Conservation (phyloP, 257 asterid genomes). For the Scutellaria baicalensis region DNA sequence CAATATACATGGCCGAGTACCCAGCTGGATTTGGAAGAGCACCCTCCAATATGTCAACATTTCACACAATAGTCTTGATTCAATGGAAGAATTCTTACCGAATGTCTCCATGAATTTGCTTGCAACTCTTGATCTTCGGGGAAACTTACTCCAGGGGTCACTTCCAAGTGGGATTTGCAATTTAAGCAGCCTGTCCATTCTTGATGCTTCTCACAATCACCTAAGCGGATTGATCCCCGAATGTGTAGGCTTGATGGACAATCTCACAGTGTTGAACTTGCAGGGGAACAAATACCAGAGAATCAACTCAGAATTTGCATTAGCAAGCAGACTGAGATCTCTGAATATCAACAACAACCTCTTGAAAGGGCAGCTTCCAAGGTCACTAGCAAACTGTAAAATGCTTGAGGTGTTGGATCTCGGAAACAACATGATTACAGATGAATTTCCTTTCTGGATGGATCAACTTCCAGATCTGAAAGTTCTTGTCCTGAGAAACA, state of each 20-base stretch:
- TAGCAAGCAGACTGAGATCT: constrained; percentile 12
- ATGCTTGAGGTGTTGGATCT: constrained; percentile 22
- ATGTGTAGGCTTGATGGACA: constrained; percentile 18
- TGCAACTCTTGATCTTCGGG: constrained; percentile 21
- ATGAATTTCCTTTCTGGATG: constrained; percentile 19
- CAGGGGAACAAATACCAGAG: constrained; percentile 7
- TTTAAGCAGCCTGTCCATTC: constrained; percentile 14
- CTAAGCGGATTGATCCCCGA: constrained; percentile 11
- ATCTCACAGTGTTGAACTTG: constrained; percentile 16
- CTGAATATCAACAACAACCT: constrained; percentile 21
- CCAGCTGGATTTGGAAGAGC: constrained; percentile 24
- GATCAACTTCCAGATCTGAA: constrained; percentile 17
- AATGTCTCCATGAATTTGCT: constrained; percentile 2
- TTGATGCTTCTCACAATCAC: constrained; percentile 20
- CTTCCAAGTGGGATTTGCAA: constrained; percentile 18
- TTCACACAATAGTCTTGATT: constrained; percentile 15
- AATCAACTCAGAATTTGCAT: constrained; percentile 11
- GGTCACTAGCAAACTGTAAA: constrained; percentile 20
- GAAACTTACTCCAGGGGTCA: constrained; percentile 20
- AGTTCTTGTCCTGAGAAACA: constrained; percentile 21
- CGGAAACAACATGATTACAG: constrained; percentile 19
- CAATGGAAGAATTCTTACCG: constrained; percentile 15
- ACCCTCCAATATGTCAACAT: constrained; percentile 16
- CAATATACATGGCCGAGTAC: constrained; percentile 18
- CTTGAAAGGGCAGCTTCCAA: constrained; percentile 20